Evolutionary conservation across 179 eudicot species (phyloP).

Genomic region (Spinacia oleracea): DNA sequence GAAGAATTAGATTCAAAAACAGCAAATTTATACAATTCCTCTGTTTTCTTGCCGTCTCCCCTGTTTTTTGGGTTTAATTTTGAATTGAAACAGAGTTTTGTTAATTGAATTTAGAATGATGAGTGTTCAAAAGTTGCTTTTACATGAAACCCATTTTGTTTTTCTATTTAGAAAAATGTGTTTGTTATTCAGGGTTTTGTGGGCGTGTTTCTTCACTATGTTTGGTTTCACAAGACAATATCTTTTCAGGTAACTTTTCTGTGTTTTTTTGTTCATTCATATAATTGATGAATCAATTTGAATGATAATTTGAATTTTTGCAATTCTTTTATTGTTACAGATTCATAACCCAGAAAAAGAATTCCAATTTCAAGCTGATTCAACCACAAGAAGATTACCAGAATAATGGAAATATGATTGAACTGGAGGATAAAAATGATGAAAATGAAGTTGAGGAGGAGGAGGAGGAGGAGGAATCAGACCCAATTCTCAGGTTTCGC

Average conservation of each 20-base stretch:
- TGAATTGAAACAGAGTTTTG: background rate
- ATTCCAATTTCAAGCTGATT: constrained; percentile 5
- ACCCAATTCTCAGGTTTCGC: constrained; percentile 52
- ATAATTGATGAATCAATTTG: background rate
- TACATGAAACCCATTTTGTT: constrained; percentile 26
- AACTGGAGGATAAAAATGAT: background rate
- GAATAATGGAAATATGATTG: background rate
- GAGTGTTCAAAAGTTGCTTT: constrained; percentile 24
- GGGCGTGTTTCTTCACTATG: constrained; percentile 45
- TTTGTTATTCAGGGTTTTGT: constrained; percentile 33
- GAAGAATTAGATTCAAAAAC: constrained; percentile 29
- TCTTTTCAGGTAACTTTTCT: constrained; percentile 54
- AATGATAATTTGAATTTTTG: background rate
- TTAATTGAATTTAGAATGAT: constrained; percentile 16
- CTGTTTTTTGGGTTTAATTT: constrained; percentile 33
- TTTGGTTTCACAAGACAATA: constrained; percentile 40
- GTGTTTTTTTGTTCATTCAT: background rate
- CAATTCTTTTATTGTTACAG: constrained; percentile 27
- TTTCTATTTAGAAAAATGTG: constrained; percentile 38
- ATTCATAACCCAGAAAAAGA: constrained; percentile 17
- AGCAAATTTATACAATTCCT: constrained; percentile 20
- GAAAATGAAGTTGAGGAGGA: constrained; percentile 15
- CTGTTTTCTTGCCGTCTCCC: constrained; percentile 20
- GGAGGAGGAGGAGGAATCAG: constrained; percentile 33
- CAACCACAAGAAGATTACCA: background rate